Evolutionary conservation across 2,329 filamentous ascomycete genomes (phyloP).

Genomic region (Botrytis hyacinthi): DNA sequence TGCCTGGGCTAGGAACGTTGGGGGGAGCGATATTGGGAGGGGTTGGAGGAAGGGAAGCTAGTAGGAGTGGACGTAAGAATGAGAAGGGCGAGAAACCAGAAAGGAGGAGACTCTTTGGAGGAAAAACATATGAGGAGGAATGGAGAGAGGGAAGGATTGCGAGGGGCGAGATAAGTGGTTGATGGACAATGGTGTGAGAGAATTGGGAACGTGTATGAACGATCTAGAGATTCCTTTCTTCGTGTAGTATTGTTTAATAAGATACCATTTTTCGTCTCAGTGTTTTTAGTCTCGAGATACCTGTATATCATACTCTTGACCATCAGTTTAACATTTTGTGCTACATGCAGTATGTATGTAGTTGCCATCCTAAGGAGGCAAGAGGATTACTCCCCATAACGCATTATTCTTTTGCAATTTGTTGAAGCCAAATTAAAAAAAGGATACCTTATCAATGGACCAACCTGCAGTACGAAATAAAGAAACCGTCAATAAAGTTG

Average conservation of each 20-base stretch:
- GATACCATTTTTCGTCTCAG: neutral
- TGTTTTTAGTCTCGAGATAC: neutral
- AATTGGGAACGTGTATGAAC: neutral
- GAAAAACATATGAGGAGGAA: conserved; percentile 23
- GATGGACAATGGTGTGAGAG: neutral
- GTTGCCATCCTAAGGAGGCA: no score
- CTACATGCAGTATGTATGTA: neutral
- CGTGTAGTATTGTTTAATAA: neutral
- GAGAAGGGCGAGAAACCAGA: conserved; percentile 6
- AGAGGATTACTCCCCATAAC: neutral
- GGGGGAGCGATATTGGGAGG: conserved; percentile 31
- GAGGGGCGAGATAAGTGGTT: conserved; percentile 16
- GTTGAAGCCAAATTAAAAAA: neutral
- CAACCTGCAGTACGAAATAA: neutral
- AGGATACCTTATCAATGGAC: no score
- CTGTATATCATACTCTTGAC: no score
- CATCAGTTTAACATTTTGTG: neutral
- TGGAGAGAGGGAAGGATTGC: conserved; percentile 21
- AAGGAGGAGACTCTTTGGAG: conserved; percentile 2
- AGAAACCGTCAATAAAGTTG: neutral
- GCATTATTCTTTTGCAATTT: neutral
- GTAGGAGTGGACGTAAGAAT: conserved; percentile 13
- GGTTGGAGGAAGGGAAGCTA: conserved; percentile 24
- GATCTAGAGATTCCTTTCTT: neutral
- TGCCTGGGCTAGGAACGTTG: conserved; percentile 30